phyloP scores from a whole-genome alignment of 2,329 filamentous ascomycete genomes.

The Arachnopeziza araneosa region DNA sequence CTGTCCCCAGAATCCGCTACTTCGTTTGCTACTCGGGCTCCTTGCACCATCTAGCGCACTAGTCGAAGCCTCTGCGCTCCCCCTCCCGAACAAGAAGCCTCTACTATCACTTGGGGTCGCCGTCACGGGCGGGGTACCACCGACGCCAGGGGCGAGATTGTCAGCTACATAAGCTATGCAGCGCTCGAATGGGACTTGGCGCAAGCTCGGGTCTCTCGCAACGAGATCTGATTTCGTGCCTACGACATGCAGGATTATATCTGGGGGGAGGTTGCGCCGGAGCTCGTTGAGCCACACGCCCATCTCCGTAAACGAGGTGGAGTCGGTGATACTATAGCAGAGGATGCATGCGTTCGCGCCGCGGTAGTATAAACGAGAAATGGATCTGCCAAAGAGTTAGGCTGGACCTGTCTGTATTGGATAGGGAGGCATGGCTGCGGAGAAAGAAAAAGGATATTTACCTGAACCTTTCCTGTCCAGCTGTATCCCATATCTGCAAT shows the following conservation, averaged over 20 bases:
- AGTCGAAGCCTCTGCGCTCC: slow-evolving; percentile 6
- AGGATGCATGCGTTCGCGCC: slow-evolving; percentile 90
- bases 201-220: slow-evolving; percentile 68
- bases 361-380: slow-evolving; percentile 92
- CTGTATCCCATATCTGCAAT: slow-evolving; percentile 96
- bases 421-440: not conserved
- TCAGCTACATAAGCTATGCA: slow-evolving; percentile 96
- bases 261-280: slow-evolving; percentile 64
- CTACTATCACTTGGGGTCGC: slow-evolving; percentile 31
- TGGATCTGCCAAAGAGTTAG: slow-evolving; percentile 46
- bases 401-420: not conserved
- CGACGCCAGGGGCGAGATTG: slow-evolving; percentile 69
- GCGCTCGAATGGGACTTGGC: slow-evolving; percentile 87
- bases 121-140: slow-evolving; percentile 62
- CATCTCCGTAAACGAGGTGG: slow-evolving; percentile 84
- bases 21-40: slow-evolving; percentile 58
- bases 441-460: slow-evolving; percentile 9
- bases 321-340: slow-evolving; percentile 90
- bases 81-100: slow-evolving; percentile 6
- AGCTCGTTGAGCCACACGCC: slow-evolving; percentile 84
- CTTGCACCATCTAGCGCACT: slow-evolving; percentile 43
- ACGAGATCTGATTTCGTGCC: slow-evolving; percentile 93
- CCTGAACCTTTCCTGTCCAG: slow-evolving; percentile 91
- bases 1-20: slow-evolving; percentile 80
- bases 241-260: slow-evolving; percentile 86